Evolutionary conservation across 2,329 filamentous ascomycete species (phyloP).

Genomic region (Epichloe gansuensis): DNA sequence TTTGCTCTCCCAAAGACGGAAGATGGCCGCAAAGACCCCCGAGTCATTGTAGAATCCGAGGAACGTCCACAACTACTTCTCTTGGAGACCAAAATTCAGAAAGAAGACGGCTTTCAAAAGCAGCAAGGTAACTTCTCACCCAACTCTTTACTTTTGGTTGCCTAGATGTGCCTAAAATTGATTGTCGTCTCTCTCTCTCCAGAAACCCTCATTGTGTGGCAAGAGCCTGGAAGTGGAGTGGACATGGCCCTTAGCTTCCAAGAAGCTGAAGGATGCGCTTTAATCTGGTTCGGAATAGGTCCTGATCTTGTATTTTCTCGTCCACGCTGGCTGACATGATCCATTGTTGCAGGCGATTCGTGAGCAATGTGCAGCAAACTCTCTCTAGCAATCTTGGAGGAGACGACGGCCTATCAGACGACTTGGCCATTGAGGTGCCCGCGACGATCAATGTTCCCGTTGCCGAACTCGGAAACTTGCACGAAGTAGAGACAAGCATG

Average conservation of each 20-base stretch:
- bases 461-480: slow-evolving; percentile 69
- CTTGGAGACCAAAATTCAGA: slow-evolving; percentile 78
- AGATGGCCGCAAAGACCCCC: slow-evolving; percentile 62
- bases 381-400: slow-evolving; percentile 34
- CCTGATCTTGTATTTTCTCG: slow-evolving; percentile 3
- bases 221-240: slow-evolving; percentile 65
- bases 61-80: slow-evolving; percentile 74
- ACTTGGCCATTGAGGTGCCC: slow-evolving; percentile 60
- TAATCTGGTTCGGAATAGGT: slow-evolving; percentile 59
- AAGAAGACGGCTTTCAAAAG: slow-evolving; percentile 94
- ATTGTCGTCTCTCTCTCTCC: slow-evolving; percentile 4
- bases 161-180: background rate
- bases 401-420: slow-evolving; percentile 85
- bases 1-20: slow-evolving; percentile 30
- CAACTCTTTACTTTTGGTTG: background rate
- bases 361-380: slow-evolving; percentile 71
- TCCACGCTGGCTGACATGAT: background rate
- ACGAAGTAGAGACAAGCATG: slow-evolving; percentile 76
- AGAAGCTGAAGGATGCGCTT: slow-evolving; percentile 83
- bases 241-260: slow-evolving; percentile 99
- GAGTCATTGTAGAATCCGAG: slow-evolving; percentile 85
- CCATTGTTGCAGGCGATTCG: slow-evolving; percentile 61
- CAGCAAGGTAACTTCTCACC: slow-evolving; percentile 63
- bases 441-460: slow-evolving; percentile 61
- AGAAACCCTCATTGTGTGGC: slow-evolving; percentile 99